These are phyloP conservation scores for Thielaviopsis euricoi DNA, from an alignment of 2,329 filamentous ascomycete species.

Conservation along the genomic window DNA sequence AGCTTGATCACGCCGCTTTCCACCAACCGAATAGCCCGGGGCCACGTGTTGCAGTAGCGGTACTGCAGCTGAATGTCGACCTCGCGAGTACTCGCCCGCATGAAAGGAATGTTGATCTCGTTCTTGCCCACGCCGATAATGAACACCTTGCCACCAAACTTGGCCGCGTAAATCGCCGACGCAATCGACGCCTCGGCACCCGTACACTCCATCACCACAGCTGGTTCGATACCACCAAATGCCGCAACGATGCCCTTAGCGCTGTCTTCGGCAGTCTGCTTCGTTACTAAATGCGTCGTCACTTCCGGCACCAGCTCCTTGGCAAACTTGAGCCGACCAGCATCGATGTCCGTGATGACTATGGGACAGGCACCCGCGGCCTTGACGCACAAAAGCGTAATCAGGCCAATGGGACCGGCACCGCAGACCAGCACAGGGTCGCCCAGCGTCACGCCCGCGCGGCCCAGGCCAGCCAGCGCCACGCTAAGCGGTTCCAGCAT, in stretches of 20 bases:
- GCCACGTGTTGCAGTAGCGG: conserved; percentile 92
- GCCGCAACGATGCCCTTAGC: conserved; percentile 49
- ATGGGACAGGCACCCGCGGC: conserved; percentile 83
- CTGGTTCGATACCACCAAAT: conserved; percentile 66
- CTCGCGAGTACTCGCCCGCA: conserved; percentile 78
- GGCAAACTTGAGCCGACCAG: conserved; percentile 69
- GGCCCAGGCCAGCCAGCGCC: conserved; percentile 72
- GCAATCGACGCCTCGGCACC: conserved; percentile 82
- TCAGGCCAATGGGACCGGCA: conserved; percentile 83
- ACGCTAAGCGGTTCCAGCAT: conserved; percentile 83
- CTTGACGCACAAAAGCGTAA: conserved; percentile 67
- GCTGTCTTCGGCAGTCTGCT: conserved; percentile 49
- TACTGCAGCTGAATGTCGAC: conserved; percentile 96
- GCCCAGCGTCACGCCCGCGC: conserved; percentile 64
- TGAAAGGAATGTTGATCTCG: conserved; percentile 91
- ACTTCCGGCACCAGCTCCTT: conserved; percentile 67
- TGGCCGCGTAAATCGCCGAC: conserved; percentile 73
- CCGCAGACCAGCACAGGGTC: conserved; percentile 83
- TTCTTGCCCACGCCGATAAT: conserved; percentile 91
- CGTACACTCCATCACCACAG: conserved; percentile 78
- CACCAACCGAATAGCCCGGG: conserved; percentile 74
- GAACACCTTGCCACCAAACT: conserved; percentile 94
- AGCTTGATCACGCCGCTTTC: conserved; percentile 73
- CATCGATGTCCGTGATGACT: conserved; percentile 88
- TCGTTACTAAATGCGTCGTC: conserved; percentile 63